phyloP scores from a whole-genome alignment of 148 eudicot genomes.

The Simmondsia chinensis region DNA sequence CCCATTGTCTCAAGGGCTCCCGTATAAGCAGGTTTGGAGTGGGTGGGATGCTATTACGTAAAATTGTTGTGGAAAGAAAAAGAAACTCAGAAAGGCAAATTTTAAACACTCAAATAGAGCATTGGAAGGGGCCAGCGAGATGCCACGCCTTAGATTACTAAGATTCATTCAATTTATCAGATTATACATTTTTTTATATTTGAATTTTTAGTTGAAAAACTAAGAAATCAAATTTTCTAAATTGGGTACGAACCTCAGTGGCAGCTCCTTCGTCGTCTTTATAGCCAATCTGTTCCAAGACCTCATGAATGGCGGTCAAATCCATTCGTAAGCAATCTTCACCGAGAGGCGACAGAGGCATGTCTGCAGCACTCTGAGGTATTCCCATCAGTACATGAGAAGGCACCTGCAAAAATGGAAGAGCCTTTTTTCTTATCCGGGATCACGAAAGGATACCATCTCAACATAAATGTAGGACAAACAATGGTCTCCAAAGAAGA shows the following conservation, averaged over 20 bases:
- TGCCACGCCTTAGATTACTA: no score
- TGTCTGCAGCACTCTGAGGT: constrained; percentile 44
- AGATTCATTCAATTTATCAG: no score
- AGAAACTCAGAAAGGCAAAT: no score
- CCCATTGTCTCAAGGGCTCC: no score
- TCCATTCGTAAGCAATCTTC: constrained; percentile 88
- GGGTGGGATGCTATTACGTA: no score
- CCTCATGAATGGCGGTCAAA: constrained; percentile 85
- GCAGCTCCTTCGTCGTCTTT: constrained; percentile 98
- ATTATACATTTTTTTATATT: no score
- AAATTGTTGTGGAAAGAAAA: no score
- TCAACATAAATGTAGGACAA: not conserved
- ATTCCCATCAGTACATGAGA: constrained; percentile 83
- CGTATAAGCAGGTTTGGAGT: no score
- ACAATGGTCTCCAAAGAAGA: not conserved
- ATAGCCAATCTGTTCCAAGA: constrained; percentile 68
- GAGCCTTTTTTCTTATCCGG: not conserved
- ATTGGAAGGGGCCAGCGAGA: no score
- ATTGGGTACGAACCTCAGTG: constrained; percentile 64
- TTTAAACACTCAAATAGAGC: no score
- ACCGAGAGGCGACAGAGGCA: constrained; percentile 68
- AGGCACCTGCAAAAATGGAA: constrained; percentile 47
- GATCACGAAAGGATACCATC: not conserved
- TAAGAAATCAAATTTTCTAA: not conserved
- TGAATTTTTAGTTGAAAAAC: no score